Base-by-base conservation (phyloP, 2,329 filamentous ascomycete species). In the Fusarium falciforme region DNA sequence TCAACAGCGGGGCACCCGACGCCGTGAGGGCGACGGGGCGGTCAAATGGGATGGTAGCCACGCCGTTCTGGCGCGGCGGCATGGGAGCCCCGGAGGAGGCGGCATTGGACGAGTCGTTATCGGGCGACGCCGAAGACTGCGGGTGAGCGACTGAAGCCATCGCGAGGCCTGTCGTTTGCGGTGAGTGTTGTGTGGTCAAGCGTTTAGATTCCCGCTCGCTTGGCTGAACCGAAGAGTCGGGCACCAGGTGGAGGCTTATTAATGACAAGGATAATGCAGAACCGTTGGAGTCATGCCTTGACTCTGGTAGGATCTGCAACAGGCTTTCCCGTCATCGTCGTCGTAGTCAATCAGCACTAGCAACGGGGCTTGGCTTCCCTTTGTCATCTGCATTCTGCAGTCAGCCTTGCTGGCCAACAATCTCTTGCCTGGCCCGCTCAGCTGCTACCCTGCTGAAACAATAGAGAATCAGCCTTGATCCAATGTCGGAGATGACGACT, bases 1-100 rank as follows among this genome's bases (percentile, higher is more conserved):
- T 87, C 40, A 86, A 64, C 35, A 80, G 55, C 79, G 27, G 82
- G 78, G 35, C 72, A 35, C 57, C 78, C 69, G 60, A 79, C 63
- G 71, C 78, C 75, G 61, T 73, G 25, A 75, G 44, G 3, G 72
- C 72, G 17, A 74, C 72, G 3, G 72, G 72, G 33, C 72, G 55
- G 57, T 74, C 72, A 47, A 70, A 70, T 6, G 72, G 69, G 27
- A 74, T 74, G 16, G 72, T 65, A 22, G 72, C 55, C 7, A 74
- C 38, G 22, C 64, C 58, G 11, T 14, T 29, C 33, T 74, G 71
- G 27, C 64, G 71, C 11, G 61, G 71, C 11, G 61, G 42, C 29
- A 40, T 12, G 47, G 61, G 38, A 40, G 47, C 33, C 14, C 61
- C 61, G 52, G 71, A 49, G 35, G 60, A 16, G 11, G 57, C 64